These are phyloP conservation scores for Lagenidium sp. DNA, from an alignment of 352 stramenopile species.

Conservation along the genomic window DNA sequence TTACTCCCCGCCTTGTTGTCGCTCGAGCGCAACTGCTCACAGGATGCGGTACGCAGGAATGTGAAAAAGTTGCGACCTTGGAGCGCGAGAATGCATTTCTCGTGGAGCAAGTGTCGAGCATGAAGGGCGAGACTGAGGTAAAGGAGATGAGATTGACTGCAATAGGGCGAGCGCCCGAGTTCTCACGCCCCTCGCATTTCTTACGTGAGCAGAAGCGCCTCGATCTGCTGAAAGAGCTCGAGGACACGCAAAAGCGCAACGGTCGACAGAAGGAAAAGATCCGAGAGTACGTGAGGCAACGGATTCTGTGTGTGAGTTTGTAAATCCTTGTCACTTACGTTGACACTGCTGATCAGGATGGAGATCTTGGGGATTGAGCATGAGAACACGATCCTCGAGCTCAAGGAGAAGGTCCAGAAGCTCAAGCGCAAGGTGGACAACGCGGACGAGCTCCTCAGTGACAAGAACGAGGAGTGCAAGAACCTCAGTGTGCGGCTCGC, in stretches of 20 bases:
- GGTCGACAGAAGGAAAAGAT: conserved; percentile 63
- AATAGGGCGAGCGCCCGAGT: too few species aligned
- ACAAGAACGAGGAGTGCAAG: conserved; percentile 67
- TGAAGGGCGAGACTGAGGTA: conserved; percentile 65
- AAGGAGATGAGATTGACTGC: too few species aligned
- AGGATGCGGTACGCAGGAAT: conserved; percentile 35
- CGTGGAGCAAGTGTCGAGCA: conserved; percentile 54
- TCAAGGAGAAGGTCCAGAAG: conserved; percentile 70
- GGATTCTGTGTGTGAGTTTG: too few species aligned
- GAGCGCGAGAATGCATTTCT: conserved; percentile 65
- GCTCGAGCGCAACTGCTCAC: too few species aligned
- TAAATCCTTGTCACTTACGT: too few species aligned
- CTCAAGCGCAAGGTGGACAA: conserved; percentile 49
- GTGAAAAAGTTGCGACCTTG: conserved; percentile 40
- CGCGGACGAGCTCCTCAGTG: conserved; percentile 30
- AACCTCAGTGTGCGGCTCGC: conserved; percentile 50
- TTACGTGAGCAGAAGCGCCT: conserved; percentile 33
- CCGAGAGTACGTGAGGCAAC: conserved; percentile 42
- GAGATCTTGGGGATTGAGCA: conserved; percentile 63
- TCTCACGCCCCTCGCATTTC: too few species aligned
- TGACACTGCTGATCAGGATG: too few species aligned
- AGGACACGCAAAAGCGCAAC: conserved; percentile 61
- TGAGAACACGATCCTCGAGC: conserved; percentile 61
- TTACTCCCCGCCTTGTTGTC: too few species aligned
- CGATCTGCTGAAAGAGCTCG: conserved; percentile 54